Evolutionary conservation across 495 filamentous ascomycete genomes (phyloP).

Genomic region (Aspergillus panamensis): DNA sequence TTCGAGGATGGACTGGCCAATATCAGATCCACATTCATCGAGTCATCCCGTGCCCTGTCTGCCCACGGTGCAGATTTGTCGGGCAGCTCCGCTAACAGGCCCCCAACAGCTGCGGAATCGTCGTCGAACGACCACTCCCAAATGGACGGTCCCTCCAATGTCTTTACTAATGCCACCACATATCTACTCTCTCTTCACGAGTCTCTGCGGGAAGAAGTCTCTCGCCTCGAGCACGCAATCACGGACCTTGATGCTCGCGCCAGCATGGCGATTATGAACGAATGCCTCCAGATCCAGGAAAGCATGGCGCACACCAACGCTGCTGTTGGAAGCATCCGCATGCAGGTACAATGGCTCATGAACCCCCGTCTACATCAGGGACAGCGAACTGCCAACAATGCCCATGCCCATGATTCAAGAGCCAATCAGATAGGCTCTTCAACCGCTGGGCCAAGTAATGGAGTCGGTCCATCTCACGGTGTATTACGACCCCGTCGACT

Average conservation of each 20-base stretch:
- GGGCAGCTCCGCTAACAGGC: not conserved
- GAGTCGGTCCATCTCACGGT: slow-evolving; percentile 25
- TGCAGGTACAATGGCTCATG: slow-evolving; percentile 70
- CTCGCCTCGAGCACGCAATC: slow-evolving; percentile 53
- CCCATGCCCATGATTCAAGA: slow-evolving; percentile 18
- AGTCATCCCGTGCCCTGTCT: slow-evolving; percentile 30
- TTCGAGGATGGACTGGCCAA: slow-evolving; percentile 52
- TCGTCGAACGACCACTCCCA: slow-evolving; percentile 9
- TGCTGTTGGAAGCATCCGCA: slow-evolving; percentile 57
- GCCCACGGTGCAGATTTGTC: slow-evolving; percentile 5
- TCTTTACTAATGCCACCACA: slow-evolving; percentile 44
- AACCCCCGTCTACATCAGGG: slow-evolving; percentile 54
- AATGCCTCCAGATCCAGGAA: slow-evolving; percentile 62
- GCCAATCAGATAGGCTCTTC: slow-evolving; percentile 22
- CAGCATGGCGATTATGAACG: slow-evolving; percentile 66
- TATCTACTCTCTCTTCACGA: slow-evolving; percentile 67
- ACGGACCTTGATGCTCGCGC: slow-evolving; percentile 62
- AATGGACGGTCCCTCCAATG: slow-evolving; percentile 23
- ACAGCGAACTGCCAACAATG: slow-evolving; percentile 25
- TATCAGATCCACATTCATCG: slow-evolving; percentile 42
- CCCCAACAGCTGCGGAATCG: not conserved
- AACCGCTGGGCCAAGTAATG: slow-evolving; percentile 28
- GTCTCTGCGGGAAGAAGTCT: slow-evolving; percentile 62
- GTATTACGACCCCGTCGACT: slow-evolving; percentile 34
- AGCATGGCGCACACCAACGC: slow-evolving; percentile 65